These are phyloP conservation scores for Eucalyptus globulus DNA, from an alignment of 345 rosid species.

Conservation along the genomic window DNA sequence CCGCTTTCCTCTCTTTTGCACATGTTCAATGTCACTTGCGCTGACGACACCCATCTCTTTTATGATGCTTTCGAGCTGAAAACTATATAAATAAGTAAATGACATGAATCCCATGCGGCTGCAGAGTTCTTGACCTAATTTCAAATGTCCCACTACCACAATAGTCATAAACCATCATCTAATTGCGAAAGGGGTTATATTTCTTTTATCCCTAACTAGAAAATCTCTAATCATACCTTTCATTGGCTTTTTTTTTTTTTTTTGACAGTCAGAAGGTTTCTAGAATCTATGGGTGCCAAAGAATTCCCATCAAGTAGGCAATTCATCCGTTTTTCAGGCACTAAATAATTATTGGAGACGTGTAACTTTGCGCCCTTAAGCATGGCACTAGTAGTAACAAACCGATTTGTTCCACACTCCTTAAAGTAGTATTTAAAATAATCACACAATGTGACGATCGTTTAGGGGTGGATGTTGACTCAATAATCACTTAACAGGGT, in stretches of 20 bases:
- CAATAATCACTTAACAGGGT: not conserved
- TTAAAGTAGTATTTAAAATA: not conserved
- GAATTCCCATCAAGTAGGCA: not conserved
- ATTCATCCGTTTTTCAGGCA: not conserved
- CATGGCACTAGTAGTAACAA: not conserved
- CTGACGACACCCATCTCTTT: not conserved
- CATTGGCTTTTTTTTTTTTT: not conserved
- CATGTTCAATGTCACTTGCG: not conserved
- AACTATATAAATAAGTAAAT: not conserved
- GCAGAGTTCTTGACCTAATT: not conserved
- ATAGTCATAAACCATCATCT: not conserved
- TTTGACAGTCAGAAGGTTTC: not conserved
- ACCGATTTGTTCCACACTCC: not conserved
- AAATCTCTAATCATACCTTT: not conserved
- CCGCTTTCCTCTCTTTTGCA: not conserved
- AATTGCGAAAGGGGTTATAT: not conserved
- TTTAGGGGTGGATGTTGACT: not conserved
- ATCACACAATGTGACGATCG: not conserved
- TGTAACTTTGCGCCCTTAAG: not conserved
- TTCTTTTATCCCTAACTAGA: not conserved
- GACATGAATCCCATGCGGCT: not conserved
- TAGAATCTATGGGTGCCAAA: not conserved
- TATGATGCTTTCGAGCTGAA: not conserved
- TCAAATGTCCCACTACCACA: not conserved
- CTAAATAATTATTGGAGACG: not conserved